A percentile compares a stretch with the other conserved stretches of the same genome.
These are phyloP conservation scores for Lachnellula hyalina DNA, from an alignment of 2,329 filamentous ascomycete species.

Conservation along the genomic window DNA sequence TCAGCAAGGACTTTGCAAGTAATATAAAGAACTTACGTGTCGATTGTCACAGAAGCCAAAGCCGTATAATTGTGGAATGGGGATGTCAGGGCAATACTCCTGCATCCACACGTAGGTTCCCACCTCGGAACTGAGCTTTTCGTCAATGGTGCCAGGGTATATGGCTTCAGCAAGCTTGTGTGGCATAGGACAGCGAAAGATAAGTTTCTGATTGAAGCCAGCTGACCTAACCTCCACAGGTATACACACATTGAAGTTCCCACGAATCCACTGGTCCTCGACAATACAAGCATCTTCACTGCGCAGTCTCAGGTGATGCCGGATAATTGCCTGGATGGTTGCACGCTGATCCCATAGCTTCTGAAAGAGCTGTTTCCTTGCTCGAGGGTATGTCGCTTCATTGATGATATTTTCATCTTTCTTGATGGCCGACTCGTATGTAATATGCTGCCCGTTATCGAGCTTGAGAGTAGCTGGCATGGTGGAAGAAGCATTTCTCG, in stretches of 20 bases:
- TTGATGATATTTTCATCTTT: conserved; percentile 10
- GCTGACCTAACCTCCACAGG: conserved; percentile 27
- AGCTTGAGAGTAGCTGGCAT: conserved; percentile 6
- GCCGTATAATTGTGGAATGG: conserved; percentile 26
- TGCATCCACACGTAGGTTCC: conserved; percentile 31
- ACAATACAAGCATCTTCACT: conserved; percentile 22
- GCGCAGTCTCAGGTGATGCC: conserved; percentile 25
- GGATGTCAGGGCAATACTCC: conserved; percentile 27
- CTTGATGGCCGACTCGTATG: conserved; percentile 7
- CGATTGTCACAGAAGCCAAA: conserved; percentile 27
- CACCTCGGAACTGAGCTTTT: conserved; percentile 30
- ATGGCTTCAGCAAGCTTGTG: conserved; percentile 24
- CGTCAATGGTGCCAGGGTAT: conserved; percentile 30
- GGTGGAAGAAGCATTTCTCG: conserved; percentile 3
- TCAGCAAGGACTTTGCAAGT: conserved; percentile 10
- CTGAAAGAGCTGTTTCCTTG: conserved; percentile 19
- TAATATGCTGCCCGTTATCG: conserved; percentile 6
- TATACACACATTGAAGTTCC: conserved; percentile 34
- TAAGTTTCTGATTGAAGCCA: conserved; percentile 22
- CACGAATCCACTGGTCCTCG: conserved; percentile 27
- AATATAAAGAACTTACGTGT: conserved; percentile 14
- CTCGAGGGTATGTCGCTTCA: conserved; percentile 4
- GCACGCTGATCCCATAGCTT: conserved; percentile 12
- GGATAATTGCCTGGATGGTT: conserved; percentile 21
- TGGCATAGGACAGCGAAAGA: conserved; percentile 26